Evolutionary conservation across 2,329 filamentous ascomycete species (phyloP).

Genomic region (Teratosphaeria nubilosa): DNA sequence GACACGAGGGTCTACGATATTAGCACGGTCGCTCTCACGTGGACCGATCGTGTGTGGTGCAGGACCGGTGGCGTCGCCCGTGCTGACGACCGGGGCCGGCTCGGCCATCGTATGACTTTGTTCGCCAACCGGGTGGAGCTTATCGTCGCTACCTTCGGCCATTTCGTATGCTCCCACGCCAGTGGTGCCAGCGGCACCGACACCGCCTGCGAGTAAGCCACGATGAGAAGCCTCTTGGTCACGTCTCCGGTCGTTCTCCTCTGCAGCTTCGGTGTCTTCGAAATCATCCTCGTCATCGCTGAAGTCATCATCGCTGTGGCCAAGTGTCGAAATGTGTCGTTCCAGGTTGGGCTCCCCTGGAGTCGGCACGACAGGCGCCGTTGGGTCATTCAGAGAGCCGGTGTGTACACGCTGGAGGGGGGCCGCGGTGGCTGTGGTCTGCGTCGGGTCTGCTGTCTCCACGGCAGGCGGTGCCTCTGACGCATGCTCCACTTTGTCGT

Average conservation of each 20-base stretch:
- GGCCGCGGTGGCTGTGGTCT: background rate
- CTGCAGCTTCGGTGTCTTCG: slow-evolving; percentile 5
- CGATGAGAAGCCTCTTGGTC: background rate
- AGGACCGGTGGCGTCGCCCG: slow-evolving; percentile 7
- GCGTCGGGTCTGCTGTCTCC: background rate
- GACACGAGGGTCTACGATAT: slow-evolving; percentile 15
- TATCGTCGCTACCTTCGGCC: background rate
- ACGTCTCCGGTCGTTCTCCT: slow-evolving; percentile 1
- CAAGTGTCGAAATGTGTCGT: slow-evolving; percentile 1
- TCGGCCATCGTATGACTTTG: background rate
- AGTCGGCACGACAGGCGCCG: background rate
- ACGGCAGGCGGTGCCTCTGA: background rate
- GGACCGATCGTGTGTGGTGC: slow-evolving; percentile 14
- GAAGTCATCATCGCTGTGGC: background rate
- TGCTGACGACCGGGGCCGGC: background rate
- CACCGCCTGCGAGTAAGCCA: background rate
- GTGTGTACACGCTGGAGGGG: background rate
- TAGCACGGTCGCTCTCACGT: slow-evolving; percentile 13
- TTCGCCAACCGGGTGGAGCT: background rate
- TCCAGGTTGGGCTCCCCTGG: slow-evolving; percentile 2
- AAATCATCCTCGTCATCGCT: slow-evolving; percentile 3
- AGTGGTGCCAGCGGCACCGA: background rate
- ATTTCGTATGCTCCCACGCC: background rate
- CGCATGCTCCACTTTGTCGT: background rate
- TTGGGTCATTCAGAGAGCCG: background rate